phyloP scores from a whole-genome alignment of 2,329 filamentous ascomycete species.

The Fulvia fulva region DNA sequence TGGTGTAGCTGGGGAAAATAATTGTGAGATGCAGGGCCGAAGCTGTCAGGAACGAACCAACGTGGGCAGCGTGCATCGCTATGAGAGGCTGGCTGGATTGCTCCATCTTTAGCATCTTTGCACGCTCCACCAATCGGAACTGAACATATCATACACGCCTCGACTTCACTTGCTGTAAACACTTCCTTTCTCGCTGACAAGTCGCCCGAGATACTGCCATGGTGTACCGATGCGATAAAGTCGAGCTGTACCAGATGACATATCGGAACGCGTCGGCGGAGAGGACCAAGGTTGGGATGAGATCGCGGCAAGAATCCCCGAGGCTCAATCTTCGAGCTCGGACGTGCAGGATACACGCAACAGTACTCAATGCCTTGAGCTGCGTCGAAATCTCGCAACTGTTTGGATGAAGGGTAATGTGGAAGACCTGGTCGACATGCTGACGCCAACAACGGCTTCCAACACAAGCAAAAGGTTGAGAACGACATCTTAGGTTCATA shows the following conservation, averaged over 20 bases:
- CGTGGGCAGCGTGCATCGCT: neutral
- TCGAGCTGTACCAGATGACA: neutral
- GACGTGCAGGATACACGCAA: neutral
- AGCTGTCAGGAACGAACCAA: neutral
- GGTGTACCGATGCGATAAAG: neutral
- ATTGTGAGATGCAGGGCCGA: neutral
- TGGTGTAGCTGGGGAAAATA: constrained; percentile 1
- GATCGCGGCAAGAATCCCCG: neutral
- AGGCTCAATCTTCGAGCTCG: neutral
- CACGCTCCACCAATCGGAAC: neutral
- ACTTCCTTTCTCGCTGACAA: neutral
- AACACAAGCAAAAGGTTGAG: neutral
- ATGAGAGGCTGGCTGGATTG: neutral
- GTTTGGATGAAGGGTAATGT: neutral
- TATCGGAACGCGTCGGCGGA: neutral
- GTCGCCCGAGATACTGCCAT: constrained; percentile 6
- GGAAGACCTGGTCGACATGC: neutral
- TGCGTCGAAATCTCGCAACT: neutral
- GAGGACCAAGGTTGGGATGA: neutral
- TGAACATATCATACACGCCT: neutral
- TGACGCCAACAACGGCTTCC: neutral
- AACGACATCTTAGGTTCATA: neutral
- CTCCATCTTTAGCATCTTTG: neutral
- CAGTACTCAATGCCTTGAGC: neutral
- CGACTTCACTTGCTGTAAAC: constrained; percentile 14